Evolutionary conservation across 176 grass and related monocot species (phyloP), one percentile per base, ranked within the genome.

Genomic region (barley (Hordeum vulgare)): DNA sequence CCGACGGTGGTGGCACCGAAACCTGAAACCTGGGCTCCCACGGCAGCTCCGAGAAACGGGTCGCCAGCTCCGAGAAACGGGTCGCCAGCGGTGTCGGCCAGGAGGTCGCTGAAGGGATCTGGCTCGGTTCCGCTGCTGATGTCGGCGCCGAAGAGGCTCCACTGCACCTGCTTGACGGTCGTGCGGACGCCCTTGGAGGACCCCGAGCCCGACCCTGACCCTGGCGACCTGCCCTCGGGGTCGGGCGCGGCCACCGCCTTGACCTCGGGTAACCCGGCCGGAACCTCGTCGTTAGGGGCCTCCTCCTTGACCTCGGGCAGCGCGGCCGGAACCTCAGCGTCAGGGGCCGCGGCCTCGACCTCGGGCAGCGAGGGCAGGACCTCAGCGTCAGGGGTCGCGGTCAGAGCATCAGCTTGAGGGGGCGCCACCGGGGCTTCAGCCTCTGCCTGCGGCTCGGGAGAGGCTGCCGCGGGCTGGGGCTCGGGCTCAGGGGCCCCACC

Each of bases 111-210:
- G 21, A 79, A 87, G 44, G 53, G 86, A 85, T 67, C 88, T 0
- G 31, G 51, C 5, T 25, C 88, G 0, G 24, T 15, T 63, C 53
- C 80, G 24, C 33, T 75, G 77, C 61, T 71, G 53, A n/a, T 56
- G 64, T 70, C 74, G 15, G 34, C 85, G 23, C 88, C 79, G 25
- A 98, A 98, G 65, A 81, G 82, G 35, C 83, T 98, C 96, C 96
- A 98, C 78, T 94, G 90, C 47, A 93, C 92, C 76, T 95, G 90
- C 89, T 93, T 98, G 71, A 98, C 63, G 13, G 92, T 70, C 2
- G 90, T 93, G 3, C 86, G 88, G 14, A 27, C 26, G 20, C 61
- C 73, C 34, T 67, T 92, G 6, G 53, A 56, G 53, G 53, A 56
- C 0, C 53, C 53, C 9, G 53, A 56, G 0, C 53, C 53, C 7